Evolutionary conservation across 139 green algal species (phyloP).

Genomic region (Klebsormidium nitens): DNA sequence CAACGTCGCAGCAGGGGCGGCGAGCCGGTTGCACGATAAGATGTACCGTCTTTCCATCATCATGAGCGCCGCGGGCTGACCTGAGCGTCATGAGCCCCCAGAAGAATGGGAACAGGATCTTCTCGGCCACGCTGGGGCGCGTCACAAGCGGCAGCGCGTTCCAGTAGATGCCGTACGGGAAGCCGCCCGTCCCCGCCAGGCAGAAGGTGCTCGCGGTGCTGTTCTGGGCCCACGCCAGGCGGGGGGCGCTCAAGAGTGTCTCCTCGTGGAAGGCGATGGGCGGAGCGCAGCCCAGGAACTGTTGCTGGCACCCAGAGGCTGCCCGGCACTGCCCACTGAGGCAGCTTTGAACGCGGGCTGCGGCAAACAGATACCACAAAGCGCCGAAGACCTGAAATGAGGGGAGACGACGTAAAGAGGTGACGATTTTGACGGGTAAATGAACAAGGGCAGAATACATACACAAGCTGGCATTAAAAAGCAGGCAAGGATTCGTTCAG

Average conservation of each 20-base stretch:
- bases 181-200: not conserved
- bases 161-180: conserved; percentile 1
- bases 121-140: not conserved
- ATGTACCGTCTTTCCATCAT: no score
- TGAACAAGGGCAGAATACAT: no score
- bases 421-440: no score
- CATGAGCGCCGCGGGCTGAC: not conserved
- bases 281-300: not conserved
- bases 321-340: not conserved
- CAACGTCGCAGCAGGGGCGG: no score
- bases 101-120: conserved; percentile 13
- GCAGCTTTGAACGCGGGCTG: not conserved
- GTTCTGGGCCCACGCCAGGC: no score
- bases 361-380: conserved; percentile 1
- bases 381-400: not conserved
- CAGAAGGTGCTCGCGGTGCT: no score
- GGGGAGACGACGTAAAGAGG: not conserved
- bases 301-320: not conserved
- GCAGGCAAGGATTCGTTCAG: no score
- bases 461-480: no score
- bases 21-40: no score
- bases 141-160: conserved; percentile 5
- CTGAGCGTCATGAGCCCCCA: conserved; percentile 7
- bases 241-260: no score
- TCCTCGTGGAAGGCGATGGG: no score